Percentiles rank a stretch among this genome's conserved stretches.
phyloP scores from a whole-genome alignment of 1,284 basidiomycete species.

The Porodaedalea pini region DNA sequence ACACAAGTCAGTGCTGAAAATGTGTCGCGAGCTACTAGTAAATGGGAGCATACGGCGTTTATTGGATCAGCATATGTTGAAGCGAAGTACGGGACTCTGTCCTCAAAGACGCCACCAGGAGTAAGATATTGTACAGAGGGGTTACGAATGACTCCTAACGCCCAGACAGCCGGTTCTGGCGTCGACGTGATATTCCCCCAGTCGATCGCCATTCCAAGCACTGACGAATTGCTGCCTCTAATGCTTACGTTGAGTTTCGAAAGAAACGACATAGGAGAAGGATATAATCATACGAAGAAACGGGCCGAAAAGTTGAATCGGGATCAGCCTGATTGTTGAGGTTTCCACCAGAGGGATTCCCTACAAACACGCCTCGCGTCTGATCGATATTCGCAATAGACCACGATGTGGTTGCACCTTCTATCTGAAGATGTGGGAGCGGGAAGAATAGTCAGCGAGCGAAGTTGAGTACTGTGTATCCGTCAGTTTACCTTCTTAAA shows the following conservation, averaged over 20 bases:
- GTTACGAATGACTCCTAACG: constrained; percentile 40
- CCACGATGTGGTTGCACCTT: constrained; percentile 5
- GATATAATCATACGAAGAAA: too few relatives aligned
- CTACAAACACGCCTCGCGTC: too few relatives aligned
- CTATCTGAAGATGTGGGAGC: neutral
- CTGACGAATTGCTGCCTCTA: constrained; percentile 30
- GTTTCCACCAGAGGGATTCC: neutral
- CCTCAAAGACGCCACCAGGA: constrained; percentile 23
- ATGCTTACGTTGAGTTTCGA: too few relatives aligned
- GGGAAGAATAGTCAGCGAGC: neutral
- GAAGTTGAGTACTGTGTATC: neutral
- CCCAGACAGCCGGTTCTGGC: constrained; percentile 33
- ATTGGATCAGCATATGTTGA: constrained; percentile 24
- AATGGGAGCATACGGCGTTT: neutral
- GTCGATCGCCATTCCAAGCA: constrained; percentile 33
- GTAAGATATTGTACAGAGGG: constrained; percentile 35
- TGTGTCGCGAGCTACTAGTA: neutral
- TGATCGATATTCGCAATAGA: neutral
- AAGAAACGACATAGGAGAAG: too few relatives aligned
- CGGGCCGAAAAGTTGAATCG: neutral
- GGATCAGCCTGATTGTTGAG: constrained; percentile 8
- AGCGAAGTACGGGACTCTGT: constrained; percentile 34
- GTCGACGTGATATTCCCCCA: constrained; percentile 27
- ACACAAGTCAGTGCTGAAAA: neutral
- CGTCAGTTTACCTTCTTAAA: constrained; percentile 19